phyloP scores from a whole-genome alignment of 495 filamentous ascomycete species.

The Aspergillus saccharolyticus region DNA sequence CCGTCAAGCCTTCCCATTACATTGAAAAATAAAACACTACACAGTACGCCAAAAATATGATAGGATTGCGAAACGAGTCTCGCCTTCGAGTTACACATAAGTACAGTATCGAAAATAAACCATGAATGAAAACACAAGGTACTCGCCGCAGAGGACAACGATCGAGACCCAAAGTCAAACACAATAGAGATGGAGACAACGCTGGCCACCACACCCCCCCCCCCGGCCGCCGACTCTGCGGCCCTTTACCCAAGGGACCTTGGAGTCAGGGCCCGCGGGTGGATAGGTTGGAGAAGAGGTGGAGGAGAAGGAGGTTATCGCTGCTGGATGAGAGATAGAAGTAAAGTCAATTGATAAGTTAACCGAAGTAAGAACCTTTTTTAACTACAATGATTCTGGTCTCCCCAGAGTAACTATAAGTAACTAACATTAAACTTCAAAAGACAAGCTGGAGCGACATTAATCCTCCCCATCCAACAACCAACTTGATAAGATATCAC shows the following conservation, averaged over 20 bases:
- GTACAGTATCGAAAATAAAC: not conserved
- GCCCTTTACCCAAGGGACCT: not conserved
- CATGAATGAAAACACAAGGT: no score
- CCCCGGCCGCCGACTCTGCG: no score
- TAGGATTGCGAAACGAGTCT: no score
- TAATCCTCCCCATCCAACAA: no score
- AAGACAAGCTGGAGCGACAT: no score
- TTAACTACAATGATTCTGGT: not conserved
- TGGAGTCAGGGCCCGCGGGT: not conserved
- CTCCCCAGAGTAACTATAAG: not conserved
- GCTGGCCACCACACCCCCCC: no score
- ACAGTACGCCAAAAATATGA: not conserved
- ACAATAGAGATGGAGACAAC: not conserved
- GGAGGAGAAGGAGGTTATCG: no score
- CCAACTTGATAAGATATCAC: no score
- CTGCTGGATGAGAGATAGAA: no score
- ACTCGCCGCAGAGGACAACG: not conserved
- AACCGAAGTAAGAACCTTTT: not conserved
- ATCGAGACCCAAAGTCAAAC: not conserved
- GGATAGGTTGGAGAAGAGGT: no score
- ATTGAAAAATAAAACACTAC: not conserved
- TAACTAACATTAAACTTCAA: no score
- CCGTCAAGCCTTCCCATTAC: not conserved
- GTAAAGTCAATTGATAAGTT: not conserved
- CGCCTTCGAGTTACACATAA: no score